phyloP scores from a whole-genome alignment of 2,329 filamentous ascomycete species.

The Chaetomium sp. region DNA sequence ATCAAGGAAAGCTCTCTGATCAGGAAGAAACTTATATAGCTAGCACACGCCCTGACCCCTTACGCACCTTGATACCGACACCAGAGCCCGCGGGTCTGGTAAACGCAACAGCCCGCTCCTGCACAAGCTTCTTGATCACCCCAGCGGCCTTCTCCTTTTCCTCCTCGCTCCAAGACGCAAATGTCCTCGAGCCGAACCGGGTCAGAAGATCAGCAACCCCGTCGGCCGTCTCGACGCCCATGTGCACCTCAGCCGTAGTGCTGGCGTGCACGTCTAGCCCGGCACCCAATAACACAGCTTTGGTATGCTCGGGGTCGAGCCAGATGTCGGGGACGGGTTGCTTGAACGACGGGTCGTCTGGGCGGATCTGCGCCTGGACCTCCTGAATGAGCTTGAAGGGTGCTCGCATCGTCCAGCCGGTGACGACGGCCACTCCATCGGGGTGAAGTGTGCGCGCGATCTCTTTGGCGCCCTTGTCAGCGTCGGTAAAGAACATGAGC shows the following conservation, averaged over 20 bases:
- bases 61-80: constrained; percentile 10
- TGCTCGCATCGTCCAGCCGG: background rate
- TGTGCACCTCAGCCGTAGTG: constrained; percentile 1
- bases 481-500: constrained; percentile 6
- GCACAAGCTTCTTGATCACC: constrained; percentile 8
- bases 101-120: constrained; percentile 12
- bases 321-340: background rate
- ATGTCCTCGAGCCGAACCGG: constrained; percentile 1
- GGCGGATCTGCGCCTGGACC: background rate
- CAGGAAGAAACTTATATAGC: too few relatives aligned
- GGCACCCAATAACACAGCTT: background rate
- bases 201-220: constrained; percentile 1
- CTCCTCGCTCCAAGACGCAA: constrained; percentile 13
- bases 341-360: background rate
- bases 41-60: constrained; percentile 7
- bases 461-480: constrained; percentile 1
- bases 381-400: constrained; percentile 2
- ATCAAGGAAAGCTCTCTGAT: too few relatives aligned
- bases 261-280: constrained; percentile 6
- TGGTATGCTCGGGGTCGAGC: constrained; percentile 4
- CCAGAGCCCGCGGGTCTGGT: constrained; percentile 10
- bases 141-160: constrained; percentile 3
- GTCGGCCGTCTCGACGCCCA: constrained; percentile 1
- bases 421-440: constrained; percentile 5
- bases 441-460: constrained; percentile 6